Evolutionary conservation across 495 filamentous ascomycete species (phyloP), one percentile per base, ranked within the genome.

Genomic region (Bacidia gigantensis): DNA sequence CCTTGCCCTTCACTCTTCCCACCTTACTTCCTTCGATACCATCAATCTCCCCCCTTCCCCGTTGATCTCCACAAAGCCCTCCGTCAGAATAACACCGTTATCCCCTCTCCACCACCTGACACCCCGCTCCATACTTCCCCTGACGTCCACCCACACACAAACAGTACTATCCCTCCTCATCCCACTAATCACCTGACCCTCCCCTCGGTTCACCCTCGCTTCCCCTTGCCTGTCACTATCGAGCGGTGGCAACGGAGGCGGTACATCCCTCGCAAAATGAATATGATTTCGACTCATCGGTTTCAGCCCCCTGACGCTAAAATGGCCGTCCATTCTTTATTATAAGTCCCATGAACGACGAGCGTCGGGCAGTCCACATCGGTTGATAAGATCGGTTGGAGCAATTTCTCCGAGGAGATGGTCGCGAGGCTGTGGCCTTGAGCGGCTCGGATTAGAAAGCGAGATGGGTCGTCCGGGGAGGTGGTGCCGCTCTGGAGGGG

Each of bases 391-490:
- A 96, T 65, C 11, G 81, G 80, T 17, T 71, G 76, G 12, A 92
- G 79, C 14, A 93, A 73, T 0, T 74, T 72, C 22, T 81, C 78
- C 24, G 77, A 76, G 21, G 83, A 80, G 41, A 98, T 67, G 45
- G 70, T 72, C 64, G 71, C 64, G 41, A 76, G 69, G 45, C 68
- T 73, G 70, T 98, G 92, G 41, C 92, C 92, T 69, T 98, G 92
- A 56, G 86, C 92, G 1, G 92, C 92, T 61, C 92, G 89, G 70
- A 98, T 95, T 12, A 94, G 70, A 71, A 79, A 97, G 62, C 84
- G 66, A 0, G 74, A 61, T 0, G 88, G 77, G 50, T 58, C 22
- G 49, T 2, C n/a, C 3, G 46, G 40, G 50, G 54, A 23, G 51
- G 44, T 22, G 49, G 50, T 39, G 23, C 23, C 56, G 17, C 47